Evolutionary conservation across 2,329 filamentous ascomycete genomes (phyloP).

Genomic region (Colletotrichum sp.): DNA sequence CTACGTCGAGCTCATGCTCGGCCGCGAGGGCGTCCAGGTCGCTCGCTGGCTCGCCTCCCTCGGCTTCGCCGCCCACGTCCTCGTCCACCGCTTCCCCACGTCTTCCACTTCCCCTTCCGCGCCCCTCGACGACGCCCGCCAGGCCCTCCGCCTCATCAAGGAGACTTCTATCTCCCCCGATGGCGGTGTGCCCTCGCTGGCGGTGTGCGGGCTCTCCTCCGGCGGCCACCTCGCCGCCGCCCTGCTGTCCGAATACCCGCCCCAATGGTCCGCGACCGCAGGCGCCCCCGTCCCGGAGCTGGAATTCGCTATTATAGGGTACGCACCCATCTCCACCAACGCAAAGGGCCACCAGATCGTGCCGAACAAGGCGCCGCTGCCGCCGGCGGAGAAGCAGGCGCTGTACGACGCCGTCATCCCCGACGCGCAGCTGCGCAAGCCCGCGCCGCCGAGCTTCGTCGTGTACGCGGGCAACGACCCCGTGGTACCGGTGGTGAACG

Average conservation of each 20-base stretch:
- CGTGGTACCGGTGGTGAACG: conserved; percentile 24
- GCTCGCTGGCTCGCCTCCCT: conserved; percentile 25
- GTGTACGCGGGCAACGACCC: conserved; percentile 25
- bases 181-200: not conserved
- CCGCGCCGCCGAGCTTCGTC: conserved; percentile 24
- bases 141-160: conserved; percentile 21
- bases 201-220: conserved; percentile 25
- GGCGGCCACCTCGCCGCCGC: conserved; percentile 26
- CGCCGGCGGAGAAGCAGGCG: conserved; percentile 26
- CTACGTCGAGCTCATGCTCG: conserved; percentile 27
- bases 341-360: conserved; percentile 24
- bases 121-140: conserved; percentile 24
- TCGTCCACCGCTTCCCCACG: conserved; percentile 26
- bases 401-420: conserved; percentile 25
- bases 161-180: not conserved
- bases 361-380: conserved; percentile 22
- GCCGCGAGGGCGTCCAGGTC: conserved; percentile 24
- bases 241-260: conserved; percentile 22
- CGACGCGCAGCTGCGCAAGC: conserved; percentile 20
- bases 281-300: conserved; percentile 14
- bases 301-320: conserved; percentile 24
- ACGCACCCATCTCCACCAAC: conserved; percentile 28
- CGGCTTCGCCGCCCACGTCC: conserved; percentile 25
- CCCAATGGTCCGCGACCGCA: conserved; percentile 12
- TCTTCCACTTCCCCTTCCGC: conserved; percentile 20